A percentile compares a stretch with the other conserved stretches of the same genome.
These are phyloP conservation scores for Cucumis sativus DNA, from an alignment of 306 rosid genomes.

Conservation along the genomic window DNA sequence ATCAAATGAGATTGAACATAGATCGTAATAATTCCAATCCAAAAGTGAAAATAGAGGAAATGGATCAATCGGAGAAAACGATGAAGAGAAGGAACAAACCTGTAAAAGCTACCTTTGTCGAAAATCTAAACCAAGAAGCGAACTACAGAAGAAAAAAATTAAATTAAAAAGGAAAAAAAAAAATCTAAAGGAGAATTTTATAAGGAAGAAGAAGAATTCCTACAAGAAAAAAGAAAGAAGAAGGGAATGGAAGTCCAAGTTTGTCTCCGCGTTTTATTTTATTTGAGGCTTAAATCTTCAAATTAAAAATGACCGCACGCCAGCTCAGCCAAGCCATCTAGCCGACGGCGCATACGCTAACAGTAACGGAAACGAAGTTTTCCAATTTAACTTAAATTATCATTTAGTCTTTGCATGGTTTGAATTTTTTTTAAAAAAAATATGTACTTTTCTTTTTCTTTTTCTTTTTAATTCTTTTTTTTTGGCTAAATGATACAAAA, in stretches of 20 bases:
- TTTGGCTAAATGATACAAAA: too few species aligned
- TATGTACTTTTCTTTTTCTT: too few species aligned
- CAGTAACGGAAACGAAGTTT: background rate
- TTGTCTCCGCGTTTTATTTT: background rate
- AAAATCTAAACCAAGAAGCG: background rate
- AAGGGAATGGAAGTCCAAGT: background rate
- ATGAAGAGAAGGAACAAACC: background rate
- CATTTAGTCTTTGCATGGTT: too few species aligned
- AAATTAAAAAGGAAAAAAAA: background rate
- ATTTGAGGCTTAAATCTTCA: background rate
- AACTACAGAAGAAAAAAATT: background rate
- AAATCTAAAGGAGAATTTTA: background rate
- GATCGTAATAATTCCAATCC: background rate
- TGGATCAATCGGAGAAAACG: background rate
- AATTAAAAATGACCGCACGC: background rate
- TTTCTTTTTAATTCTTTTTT: too few species aligned
- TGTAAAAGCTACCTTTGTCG: background rate
- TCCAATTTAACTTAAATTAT: background rate
- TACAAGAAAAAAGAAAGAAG: background rate
- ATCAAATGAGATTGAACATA: background rate
- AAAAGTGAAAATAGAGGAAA: background rate
- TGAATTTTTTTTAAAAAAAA: too few species aligned
- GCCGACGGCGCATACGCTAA: background rate
- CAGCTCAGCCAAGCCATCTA: constrained; percentile 2
- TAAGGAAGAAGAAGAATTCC: background rate